Evolutionary conservation across 345 rosid species (phyloP), one percentile per base, ranked within the genome.

Genomic region (Hirschfeldia incana): DNA sequence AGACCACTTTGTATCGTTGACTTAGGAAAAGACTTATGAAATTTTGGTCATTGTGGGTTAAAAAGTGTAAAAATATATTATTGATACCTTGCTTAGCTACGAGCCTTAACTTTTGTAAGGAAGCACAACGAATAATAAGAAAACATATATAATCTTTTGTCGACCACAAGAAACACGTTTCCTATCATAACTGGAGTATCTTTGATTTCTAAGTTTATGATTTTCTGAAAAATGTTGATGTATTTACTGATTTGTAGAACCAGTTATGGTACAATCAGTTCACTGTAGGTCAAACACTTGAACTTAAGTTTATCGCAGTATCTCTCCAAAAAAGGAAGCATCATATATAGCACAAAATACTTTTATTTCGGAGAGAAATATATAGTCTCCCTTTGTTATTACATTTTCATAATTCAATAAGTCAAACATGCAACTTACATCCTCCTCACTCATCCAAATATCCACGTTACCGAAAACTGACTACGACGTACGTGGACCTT

Each of bases 1-100:
- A 62, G 65, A 70, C 80, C 65, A 63, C 70, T 62, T 34, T 70
- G 32, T 70, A 29, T 57, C 59, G 76, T 78, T 78, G 73, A 78
- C 82, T 72, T n/a, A 44, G 3, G 30, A 66, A 65, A 17, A 78
- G 72, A 78, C 81, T 69, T 49, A 11, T 7, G 26, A 70, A 21
- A 5, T 34, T 29, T 77, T 70, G 26, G 57, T 49, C 57, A 12
- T 49, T 49, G 21, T 46, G 55, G 57, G 57, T 49, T 17, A 49
- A 7, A 4, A 1, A 49, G 57, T 49, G 57, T 49, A 49, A n/a
- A 13, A 49, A n/a, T n/a, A n/a, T 49, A 49, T n/a, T n/a, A 6
- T 49, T n/a, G 57, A 49, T 49, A 49, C 57, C 57, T 49, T 49
- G 17, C 57, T 49, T 49, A 49, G 57, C 57, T 49, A 49, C 13